Conservation (phyloP, 2,329 filamentous ascomycete genomes). For the Botryotinia convoluta region DNA sequence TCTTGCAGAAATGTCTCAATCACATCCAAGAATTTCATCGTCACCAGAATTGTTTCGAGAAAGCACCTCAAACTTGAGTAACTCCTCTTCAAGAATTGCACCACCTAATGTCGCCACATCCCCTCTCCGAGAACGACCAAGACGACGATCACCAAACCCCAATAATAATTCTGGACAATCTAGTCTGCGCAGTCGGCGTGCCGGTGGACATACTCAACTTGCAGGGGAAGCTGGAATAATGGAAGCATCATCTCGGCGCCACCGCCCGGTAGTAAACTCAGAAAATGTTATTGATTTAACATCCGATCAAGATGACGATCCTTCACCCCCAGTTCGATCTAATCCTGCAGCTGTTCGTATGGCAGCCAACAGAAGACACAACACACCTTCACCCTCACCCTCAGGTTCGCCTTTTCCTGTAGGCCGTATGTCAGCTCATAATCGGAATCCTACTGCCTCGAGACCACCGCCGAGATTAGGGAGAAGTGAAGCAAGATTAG, state of each 20-base stretch:
- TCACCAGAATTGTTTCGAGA: slow-evolving; percentile 31
- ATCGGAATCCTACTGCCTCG: not conserved
- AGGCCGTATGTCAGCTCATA: not conserved
- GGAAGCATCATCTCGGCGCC: slow-evolving; percentile 31
- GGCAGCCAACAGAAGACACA: slow-evolving; percentile 3
- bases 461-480: slow-evolving; percentile 29
- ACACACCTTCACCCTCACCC: not conserved
- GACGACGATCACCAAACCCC: slow-evolving; percentile 30
- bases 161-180: slow-evolving; percentile 28
- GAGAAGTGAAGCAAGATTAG: slow-evolving; percentile 33
- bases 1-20: slow-evolving; percentile 36
- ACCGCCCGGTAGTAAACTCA: slow-evolving; percentile 32
- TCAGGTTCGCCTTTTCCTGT: not conserved
- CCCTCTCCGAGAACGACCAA: slow-evolving; percentile 24
- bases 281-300: slow-evolving; percentile 39
- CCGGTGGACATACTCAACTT: slow-evolving; percentile 17
- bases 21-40: slow-evolving; percentile 32
- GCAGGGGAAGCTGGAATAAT: slow-evolving; percentile 27
- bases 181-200: not conserved
- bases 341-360: slow-evolving; percentile 7
- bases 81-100: slow-evolving; percentile 22
- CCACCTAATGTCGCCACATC: slow-evolving; percentile 20
- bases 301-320: slow-evolving; percentile 33
- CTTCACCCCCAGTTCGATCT: not conserved
- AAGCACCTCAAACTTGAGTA: slow-evolving; percentile 16